Conservation (phyloP, 345 rosid species). For the Raphanus raphanistrum region DNA sequence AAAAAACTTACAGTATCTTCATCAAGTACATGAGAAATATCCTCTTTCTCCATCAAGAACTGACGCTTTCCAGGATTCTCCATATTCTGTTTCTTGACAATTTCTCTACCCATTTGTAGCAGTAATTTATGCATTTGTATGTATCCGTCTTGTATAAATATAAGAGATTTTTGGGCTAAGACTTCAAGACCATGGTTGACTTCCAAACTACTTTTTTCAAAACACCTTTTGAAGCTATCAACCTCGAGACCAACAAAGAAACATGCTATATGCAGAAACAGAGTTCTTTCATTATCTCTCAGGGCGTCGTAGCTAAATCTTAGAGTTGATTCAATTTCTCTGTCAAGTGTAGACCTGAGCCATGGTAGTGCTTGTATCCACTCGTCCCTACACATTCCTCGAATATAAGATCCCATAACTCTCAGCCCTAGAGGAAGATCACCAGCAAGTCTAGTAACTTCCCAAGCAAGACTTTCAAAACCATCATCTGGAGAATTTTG, state of each 20-base stretch:
- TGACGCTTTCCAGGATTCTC: not conserved
- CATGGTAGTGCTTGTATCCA: not conserved
- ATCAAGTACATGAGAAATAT: not conserved
- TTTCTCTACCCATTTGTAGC: not conserved
- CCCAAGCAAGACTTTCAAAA: not conserved
- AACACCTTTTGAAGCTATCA: not conserved
- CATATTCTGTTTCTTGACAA: not conserved
- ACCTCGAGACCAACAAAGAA: not conserved
- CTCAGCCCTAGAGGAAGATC: not conserved
- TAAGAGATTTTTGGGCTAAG: not conserved
- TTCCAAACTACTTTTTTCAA: not conserved
- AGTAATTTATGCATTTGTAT: not conserved
- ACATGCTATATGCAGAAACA: not conserved
- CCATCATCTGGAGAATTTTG: not conserved
- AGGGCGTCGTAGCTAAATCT: not conserved
- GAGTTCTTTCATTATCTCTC: not conserved
- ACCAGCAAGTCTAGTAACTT: not conserved
- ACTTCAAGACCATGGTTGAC: not conserved
- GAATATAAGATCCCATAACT: not conserved
- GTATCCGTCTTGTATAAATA: not conserved
- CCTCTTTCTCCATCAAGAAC: not conserved
- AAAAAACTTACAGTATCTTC: not conserved
- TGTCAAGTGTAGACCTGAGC: not conserved
- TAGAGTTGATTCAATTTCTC: not conserved
- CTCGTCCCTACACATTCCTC: not conserved